Conservation (phyloP, 768 basidiomycete species). For the Boletus bicolor region DNA sequence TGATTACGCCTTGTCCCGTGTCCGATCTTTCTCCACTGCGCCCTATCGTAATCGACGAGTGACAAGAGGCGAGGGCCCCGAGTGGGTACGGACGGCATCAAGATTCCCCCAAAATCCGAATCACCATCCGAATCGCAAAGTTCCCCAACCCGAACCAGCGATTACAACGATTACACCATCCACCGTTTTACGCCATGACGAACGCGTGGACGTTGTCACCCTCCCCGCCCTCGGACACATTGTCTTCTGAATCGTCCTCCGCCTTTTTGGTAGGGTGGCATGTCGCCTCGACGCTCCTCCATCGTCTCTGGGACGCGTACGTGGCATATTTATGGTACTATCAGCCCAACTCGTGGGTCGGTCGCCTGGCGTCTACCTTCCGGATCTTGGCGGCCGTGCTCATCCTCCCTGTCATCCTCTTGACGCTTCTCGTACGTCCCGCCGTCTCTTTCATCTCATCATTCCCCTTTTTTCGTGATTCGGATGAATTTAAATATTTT, state of each 20-base stretch:
- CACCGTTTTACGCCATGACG: constrained; percentile 6
- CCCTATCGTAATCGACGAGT: constrained; percentile 22
- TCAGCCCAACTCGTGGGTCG: constrained; percentile 63
- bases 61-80: neutral
- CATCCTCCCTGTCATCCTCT: constrained; percentile 48
- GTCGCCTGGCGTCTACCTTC: constrained; percentile 56
- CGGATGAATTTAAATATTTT: neutral
- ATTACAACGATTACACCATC: constrained; percentile 7
- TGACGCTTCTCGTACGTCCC: constrained; percentile 62
- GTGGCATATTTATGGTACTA: constrained; percentile 63
- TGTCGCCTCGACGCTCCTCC: constrained; percentile 28
- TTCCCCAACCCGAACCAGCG: neutral
- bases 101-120: neutral
- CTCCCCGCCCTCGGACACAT: constrained; percentile 5
- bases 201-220: constrained; percentile 6
- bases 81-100: neutral
- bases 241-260: constrained; percentile 8
- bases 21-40: constrained; percentile 20
- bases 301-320: constrained; percentile 57
- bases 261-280: constrained; percentile 19
- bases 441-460: constrained; percentile 5
- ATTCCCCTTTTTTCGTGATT: constrained; percentile 9
- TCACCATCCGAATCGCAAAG: constrained; percentile 1
- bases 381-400: constrained; percentile 59
- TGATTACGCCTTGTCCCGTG: neutral